Evolutionary conservation across 2,329 filamentous ascomycete species (phyloP).

Genomic region (Taxawa tesnikishii): DNA sequence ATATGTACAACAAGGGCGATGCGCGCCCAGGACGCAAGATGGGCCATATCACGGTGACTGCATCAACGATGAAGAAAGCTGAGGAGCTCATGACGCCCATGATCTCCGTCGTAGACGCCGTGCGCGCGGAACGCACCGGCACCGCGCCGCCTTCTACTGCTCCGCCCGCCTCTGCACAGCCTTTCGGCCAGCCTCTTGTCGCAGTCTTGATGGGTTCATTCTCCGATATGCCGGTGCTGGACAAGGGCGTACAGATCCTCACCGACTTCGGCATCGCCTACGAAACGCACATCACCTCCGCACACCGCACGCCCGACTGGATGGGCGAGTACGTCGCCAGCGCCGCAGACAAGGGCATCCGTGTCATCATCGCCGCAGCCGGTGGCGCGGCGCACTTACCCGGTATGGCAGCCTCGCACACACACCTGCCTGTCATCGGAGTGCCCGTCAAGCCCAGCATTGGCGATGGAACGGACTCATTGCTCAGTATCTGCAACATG

Average conservation of each 20-base stretch:
- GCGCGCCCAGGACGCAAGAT: constrained; percentile 87
- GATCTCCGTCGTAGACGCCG: constrained; percentile 48
- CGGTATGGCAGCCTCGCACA: constrained; percentile 39
- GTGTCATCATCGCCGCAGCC: constrained; percentile 36
- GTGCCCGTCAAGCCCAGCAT: constrained; percentile 37
- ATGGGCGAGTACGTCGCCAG: constrained; percentile 31
- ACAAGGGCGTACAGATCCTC: constrained; percentile 53
- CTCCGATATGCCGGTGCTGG: constrained; percentile 59
- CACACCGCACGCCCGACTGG: constrained; percentile 40
- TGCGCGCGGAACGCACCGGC: constrained; percentile 34
- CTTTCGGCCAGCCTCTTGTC: constrained; percentile 42
- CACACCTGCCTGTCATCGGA: constrained; percentile 37
- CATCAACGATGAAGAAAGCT: constrained; percentile 54
- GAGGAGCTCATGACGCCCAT: constrained; percentile 57
- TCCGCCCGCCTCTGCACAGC: constrained; percentile 8
- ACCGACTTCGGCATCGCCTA: constrained; percentile 60
- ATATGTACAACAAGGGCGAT: constrained; percentile 81
- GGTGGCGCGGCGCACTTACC: constrained; percentile 40
- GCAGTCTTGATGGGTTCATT: constrained; percentile 78
- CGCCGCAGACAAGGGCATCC: constrained; percentile 24
- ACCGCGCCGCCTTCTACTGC: constrained; percentile 24
- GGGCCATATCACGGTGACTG: constrained; percentile 79
- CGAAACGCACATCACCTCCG: constrained; percentile 64
- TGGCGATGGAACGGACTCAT: constrained; percentile 36
- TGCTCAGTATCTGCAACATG: constrained; percentile 41